phyloP scores from a whole-genome alignment of 805 yeast species.

The Sporopachydermia lactativora region DNA sequence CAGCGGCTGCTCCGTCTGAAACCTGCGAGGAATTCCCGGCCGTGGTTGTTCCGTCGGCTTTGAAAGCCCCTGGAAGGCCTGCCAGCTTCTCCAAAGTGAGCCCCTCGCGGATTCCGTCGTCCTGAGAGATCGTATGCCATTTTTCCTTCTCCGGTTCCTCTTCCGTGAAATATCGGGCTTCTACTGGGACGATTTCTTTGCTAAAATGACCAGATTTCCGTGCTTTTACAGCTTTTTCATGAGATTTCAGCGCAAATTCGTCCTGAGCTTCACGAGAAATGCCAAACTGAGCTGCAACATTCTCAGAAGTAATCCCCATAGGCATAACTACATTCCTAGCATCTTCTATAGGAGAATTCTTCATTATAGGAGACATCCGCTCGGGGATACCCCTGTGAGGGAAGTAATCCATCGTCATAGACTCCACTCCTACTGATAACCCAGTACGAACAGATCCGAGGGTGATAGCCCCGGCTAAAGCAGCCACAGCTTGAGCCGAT shows the following conservation, averaged over 20 bases:
- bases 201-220: constrained; percentile 44
- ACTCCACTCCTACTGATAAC: constrained; percentile 29
- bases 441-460: constrained; percentile 21
- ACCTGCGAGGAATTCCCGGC: constrained; percentile 86
- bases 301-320: constrained; percentile 83
- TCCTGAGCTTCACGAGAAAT: constrained; percentile 58
- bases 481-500: constrained; percentile 24
- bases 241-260: constrained; percentile 63
- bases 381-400: constrained; percentile 26
- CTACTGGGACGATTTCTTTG: constrained; percentile 67
- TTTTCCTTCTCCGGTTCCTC: constrained; percentile 8
- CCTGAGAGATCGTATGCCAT: constrained; percentile 8
- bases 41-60: constrained; percentile 78
- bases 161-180: constrained; percentile 17
- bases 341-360: constrained; percentile 18
- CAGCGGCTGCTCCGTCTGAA: constrained; percentile 88
- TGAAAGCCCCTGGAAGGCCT: constrained; percentile 20
- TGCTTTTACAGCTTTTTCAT: constrained; percentile 58
- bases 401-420: constrained; percentile 27
- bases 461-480: constrained; percentile 19
- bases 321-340: constrained; percentile 65
- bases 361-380: constrained; percentile 17
- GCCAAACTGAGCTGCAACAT: constrained; percentile 45
- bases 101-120: constrained; percentile 20
- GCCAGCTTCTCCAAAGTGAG: constrained; percentile 19